A percentile compares a stretch with the other conserved stretches of the same genome.
These are phyloP conservation scores for Trichosporon sp. DNA, from an alignment of 1,284 basidiomycete species.

Conservation along the genomic window DNA sequence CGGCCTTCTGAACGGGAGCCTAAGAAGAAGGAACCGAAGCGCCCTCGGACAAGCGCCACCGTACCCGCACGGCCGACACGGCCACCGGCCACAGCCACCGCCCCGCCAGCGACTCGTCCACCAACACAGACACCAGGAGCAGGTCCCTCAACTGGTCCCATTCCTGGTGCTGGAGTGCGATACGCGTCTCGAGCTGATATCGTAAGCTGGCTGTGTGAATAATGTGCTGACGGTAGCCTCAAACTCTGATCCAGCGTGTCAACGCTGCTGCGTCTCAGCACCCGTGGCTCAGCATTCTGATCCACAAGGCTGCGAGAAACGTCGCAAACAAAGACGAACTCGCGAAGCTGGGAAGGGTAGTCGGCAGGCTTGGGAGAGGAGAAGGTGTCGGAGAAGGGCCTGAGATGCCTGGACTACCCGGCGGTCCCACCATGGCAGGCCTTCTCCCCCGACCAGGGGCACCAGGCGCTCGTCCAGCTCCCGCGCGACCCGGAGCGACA, in stretches of 20 bases:
- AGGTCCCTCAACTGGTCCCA: neutral
- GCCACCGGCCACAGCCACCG: slow-evolving; percentile 3
- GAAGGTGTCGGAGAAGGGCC: slow-evolving; percentile 27
- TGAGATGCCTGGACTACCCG: slow-evolving; percentile 15
- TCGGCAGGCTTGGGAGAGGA: slow-evolving; percentile 36
- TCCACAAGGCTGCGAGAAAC: slow-evolving; percentile 46
- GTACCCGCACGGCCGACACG: neutral
- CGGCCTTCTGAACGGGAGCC: neutral
- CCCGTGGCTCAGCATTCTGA: slow-evolving; percentile 42
- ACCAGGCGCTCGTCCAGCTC: neutral
- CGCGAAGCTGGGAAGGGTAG: slow-evolving; percentile 39
- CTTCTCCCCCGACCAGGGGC: slow-evolving; percentile 2
- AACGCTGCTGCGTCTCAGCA: slow-evolving; percentile 41
- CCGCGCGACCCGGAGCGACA: neutral
- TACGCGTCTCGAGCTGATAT: slow-evolving; percentile 22
- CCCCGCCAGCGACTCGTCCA: neutral
- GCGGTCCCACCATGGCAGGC: slow-evolving; percentile 11
- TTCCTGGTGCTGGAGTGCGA: neutral
- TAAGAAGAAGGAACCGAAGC: slow-evolving; percentile 9
- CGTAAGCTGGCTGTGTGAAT: neutral
- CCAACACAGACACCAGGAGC: slow-evolving; percentile 1
- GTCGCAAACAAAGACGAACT: slow-evolving; percentile 43
- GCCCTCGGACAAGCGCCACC: neutral
- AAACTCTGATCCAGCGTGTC: slow-evolving; percentile 40
- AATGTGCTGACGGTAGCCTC: slow-evolving; percentile 15